Conservation (phyloP, 176 grass and related monocot species). For the Urochloa ruziziensis region DNA sequence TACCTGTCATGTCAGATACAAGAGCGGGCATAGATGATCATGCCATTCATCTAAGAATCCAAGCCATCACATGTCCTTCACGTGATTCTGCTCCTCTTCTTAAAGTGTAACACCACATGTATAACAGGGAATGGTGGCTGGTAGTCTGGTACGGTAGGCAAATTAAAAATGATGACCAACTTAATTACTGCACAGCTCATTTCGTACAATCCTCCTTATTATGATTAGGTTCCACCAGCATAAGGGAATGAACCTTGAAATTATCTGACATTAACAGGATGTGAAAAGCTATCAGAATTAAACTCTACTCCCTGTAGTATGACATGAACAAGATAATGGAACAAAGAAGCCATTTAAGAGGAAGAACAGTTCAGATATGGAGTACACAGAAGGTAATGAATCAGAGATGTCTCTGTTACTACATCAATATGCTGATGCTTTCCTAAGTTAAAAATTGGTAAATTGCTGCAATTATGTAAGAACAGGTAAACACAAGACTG, state of each 20-base stretch:
- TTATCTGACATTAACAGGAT: constrained; percentile 18
- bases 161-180: constrained; percentile 23
- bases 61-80: constrained; percentile 35
- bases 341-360: constrained; percentile 48
- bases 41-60: constrained; percentile 38
- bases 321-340: constrained; percentile 44
- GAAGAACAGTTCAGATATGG: constrained; percentile 23
- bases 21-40: constrained; percentile 22
- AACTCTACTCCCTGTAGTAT: constrained; percentile 32
- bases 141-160: not conserved
- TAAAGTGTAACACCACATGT: constrained; percentile 25
- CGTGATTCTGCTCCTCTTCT: constrained; percentile 38
- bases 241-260: constrained; percentile 23
- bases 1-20: constrained; percentile 38
- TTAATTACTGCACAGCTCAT: not conserved
- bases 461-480: constrained; percentile 25
- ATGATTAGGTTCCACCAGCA: not conserved
- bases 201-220: constrained; percentile 16
- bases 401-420: constrained; percentile 27
- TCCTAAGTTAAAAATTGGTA: constrained; percentile 24
- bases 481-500: constrained; percentile 33
- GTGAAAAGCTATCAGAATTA: constrained; percentile 24
- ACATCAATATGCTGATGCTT: constrained; percentile 17
- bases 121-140: constrained; percentile 23
- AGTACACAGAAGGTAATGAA: constrained; percentile 33